phyloP scores from a whole-genome alignment of 1,284 basidiomycete species.

The Rhodotorula sp. region DNA sequence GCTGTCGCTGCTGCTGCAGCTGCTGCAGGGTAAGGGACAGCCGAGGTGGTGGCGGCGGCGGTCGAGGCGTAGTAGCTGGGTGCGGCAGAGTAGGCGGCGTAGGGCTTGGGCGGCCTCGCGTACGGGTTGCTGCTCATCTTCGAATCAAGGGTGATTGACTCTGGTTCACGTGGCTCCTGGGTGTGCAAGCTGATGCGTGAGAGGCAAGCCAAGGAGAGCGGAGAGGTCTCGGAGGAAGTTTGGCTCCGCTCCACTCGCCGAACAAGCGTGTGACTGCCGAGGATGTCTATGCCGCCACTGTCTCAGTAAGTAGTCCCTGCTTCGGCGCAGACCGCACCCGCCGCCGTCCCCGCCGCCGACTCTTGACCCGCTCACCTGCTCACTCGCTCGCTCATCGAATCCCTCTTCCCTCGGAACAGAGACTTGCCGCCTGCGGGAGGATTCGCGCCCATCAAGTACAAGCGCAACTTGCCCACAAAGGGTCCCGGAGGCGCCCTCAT shows the following conservation, averaged over 20 bases:
- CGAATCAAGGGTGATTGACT: not conserved
- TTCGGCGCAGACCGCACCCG: not conserved
- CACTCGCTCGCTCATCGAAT: not conserved
- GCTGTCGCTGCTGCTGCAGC: not conserved
- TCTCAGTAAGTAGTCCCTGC: conserved; percentile 19
- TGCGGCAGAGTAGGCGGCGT: conserved; percentile 4
- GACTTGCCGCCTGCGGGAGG: conserved; percentile 95
- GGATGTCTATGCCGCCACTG: conserved; percentile 21
- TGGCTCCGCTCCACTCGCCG: no score
- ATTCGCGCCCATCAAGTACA: conserved; percentile 91
- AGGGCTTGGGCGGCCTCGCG: conserved; percentile 26
- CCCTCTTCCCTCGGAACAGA: conserved; percentile 54
- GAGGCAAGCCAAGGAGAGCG: not conserved
- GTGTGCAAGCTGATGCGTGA: not conserved
- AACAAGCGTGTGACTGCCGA: no score
- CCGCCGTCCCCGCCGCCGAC: not conserved
- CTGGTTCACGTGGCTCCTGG: not conserved
- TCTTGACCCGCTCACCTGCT: not conserved
- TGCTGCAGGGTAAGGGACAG: conserved; percentile 8
- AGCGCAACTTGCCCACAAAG: conserved; percentile 88
- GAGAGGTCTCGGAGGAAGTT: no score
- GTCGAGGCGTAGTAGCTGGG: conserved; percentile 5
- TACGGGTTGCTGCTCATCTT: conserved; percentile 27
- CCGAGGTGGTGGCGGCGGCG: not conserved
- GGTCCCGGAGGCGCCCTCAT: conserved; percentile 86